Evolutionary conservation across 2,329 filamentous ascomycete species (phyloP), one percentile per base, ranked within the genome.

Genomic region (Fusarium chlamydosporum): DNA sequence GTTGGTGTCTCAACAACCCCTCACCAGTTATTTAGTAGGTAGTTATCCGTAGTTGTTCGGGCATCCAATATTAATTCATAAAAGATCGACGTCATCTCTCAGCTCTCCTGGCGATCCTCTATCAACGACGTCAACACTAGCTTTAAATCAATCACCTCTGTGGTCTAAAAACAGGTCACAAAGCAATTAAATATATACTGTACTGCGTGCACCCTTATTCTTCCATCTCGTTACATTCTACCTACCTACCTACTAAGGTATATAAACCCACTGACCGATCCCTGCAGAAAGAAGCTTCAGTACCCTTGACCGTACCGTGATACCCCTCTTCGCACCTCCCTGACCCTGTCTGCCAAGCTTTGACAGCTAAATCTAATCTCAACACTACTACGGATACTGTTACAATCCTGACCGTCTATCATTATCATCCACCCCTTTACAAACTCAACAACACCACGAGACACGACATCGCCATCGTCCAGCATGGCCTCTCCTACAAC

Each of bases 401-500:
- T 27, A 41, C 38, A 50, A 61, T 65, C 66, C 57, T 61, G 27
- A 55, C n/a, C 41, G 40, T 20, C 13, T 37, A 55, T 55, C 52
- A 47, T 47, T 29, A 55, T 46, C 20, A 16, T 35, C 48, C 46
- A 35, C 54, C 43, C 43, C 53, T 40, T 50, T 58, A 50, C 45
- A 35, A 18, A 29, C 41, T 6, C 37, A 52, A 38, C 42, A 48
- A 23, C 38, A 52, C n/a, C 47, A 51, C 9, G 23, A 43, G 38
- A 43, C 9, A 26, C 41, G 34, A 43, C 16, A 37, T 42, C 27
- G 12, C 37, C 15, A 65, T 37, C 43, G 46, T 37, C 43, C 51
- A 71, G 29, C 46, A 76, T 78, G 76, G 57, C 75, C 23, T 80
- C 79, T 42, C 77, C 79, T 18, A 75, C 73, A 26, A 73, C 72